phyloP scores from a whole-genome alignment of 73 alveolate species.

The Stentor coeruleus region DNA sequence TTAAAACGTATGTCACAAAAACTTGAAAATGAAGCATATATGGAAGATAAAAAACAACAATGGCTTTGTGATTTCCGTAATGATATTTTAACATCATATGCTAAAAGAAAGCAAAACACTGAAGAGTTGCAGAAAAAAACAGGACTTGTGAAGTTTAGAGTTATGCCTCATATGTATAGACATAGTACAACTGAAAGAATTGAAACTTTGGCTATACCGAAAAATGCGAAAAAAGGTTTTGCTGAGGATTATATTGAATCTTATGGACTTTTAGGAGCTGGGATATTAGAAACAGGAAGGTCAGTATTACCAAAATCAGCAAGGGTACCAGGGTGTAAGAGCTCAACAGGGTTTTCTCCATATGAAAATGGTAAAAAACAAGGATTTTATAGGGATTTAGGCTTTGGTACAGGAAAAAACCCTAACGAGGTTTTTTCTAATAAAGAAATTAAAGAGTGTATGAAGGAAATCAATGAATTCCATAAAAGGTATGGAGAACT shows the following conservation, averaged over 20 bases:
- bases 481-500: neutral
- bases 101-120: neutral
- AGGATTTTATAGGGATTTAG: too few relatives aligned
- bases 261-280: neutral
- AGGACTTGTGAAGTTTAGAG: neutral
- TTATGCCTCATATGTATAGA: neutral
- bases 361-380: neutral
- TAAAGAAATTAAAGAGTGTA: neutral
- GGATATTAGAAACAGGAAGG: neutral
- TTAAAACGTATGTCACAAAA: neutral
- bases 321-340: neutral
- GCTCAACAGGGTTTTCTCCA: neutral
- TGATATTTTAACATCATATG: neutral
- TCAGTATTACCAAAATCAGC: neutral
- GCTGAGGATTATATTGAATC: neutral
- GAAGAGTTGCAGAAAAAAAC: neutral
- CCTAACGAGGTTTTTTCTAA: neutral
- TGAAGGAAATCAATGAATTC: conserved; percentile 21
- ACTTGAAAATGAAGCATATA: neutral
- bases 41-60: neutral
- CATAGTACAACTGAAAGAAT: neutral
- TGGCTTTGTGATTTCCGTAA: neutral
- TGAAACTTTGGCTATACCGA: neutral
- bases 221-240: neutral
- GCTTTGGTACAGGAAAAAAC: too few relatives aligned